Conservation (phyloP, 805 yeast species). For the Myxozyma nipponensis region DNA sequence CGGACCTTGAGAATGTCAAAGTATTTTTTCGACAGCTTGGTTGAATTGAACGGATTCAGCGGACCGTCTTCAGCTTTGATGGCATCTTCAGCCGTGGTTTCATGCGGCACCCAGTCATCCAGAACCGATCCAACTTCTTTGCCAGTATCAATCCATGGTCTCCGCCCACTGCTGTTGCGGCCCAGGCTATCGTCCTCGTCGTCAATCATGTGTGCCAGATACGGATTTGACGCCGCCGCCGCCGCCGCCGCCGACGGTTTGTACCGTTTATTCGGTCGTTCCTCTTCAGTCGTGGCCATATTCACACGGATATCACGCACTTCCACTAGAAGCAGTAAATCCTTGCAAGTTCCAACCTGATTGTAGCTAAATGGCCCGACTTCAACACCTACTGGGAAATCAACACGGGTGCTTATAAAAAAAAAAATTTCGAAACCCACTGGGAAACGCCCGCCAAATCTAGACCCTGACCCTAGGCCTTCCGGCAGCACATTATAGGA, state of each 20-base stretch:
- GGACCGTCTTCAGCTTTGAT: constrained; percentile 43
- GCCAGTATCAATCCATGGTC: background rate
- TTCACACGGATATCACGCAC: background rate
- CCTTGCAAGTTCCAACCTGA: no score
- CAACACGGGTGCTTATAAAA: background rate
- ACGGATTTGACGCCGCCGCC: constrained; percentile 31
- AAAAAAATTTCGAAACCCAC: background rate
- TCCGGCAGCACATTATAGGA: no score
- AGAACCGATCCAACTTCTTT: background rate
- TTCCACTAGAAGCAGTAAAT: no score
- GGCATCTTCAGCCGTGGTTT: constrained; percentile 38
- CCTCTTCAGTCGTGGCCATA: constrained; percentile 6
- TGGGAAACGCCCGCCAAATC: background rate
- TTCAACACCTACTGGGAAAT: no score
- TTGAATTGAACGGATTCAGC: constrained; percentile 77
- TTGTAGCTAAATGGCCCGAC: background rate
- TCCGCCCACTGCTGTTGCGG: background rate
- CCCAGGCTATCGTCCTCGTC: no score
- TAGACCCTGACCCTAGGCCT: no score
- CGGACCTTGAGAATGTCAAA: constrained; percentile 72
- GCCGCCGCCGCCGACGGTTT: constrained; percentile 6
- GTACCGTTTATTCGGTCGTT: constrained; percentile 15
- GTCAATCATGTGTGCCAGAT: constrained; percentile 35
- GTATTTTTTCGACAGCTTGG: constrained; percentile 58
- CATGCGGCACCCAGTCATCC: constrained; percentile 30